A percentile compares a stretch with the other conserved stretches of the same genome.
These are phyloP conservation scores for Aethionema arabicum DNA, from an alignment of 345 rosid genomes.

Conservation along the genomic window DNA sequence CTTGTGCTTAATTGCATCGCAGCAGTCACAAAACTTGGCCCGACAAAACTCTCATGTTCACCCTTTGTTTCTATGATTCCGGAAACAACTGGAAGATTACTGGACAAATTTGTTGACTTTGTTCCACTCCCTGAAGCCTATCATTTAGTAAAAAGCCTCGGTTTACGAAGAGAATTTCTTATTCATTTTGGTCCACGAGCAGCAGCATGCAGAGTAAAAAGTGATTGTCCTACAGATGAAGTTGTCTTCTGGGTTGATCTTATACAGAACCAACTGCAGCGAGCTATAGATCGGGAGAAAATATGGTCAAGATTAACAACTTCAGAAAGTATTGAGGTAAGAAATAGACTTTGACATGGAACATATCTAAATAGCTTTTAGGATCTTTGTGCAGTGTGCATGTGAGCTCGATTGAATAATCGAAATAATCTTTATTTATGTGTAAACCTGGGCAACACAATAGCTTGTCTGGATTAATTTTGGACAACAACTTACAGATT, in stretches of 20 bases:
- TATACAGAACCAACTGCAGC: slow-evolving; percentile 78
- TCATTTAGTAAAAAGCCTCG: slow-evolving; percentile 63
- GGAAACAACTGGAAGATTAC: slow-evolving; percentile 74
- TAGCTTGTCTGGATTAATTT: slow-evolving; percentile 14
- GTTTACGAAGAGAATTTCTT: slow-evolving; percentile 84
- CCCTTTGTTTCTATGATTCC: slow-evolving; percentile 68
- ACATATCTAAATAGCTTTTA: slow-evolving; percentile 20
- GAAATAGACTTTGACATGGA: slow-evolving; percentile 22
- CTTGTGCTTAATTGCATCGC: slow-evolving; percentile 78
- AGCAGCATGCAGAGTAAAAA: slow-evolving; percentile 66
- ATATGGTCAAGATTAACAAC: slow-evolving; percentile 96
- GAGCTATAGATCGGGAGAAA: slow-evolving; percentile 88
- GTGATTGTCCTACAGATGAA: slow-evolving; percentile 68
- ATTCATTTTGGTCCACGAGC: slow-evolving; percentile 93
- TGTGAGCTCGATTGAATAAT: slow-evolving; percentile 1
- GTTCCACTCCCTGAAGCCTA: slow-evolving; percentile 73
- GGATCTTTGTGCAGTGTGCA: background rate
- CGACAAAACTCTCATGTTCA: slow-evolving; percentile 71
- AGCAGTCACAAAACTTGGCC: slow-evolving; percentile 85
- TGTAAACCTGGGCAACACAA: background rate
- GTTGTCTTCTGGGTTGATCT: slow-evolving; percentile 94
- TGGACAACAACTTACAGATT: slow-evolving; percentile 10
- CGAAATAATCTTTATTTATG: background rate
- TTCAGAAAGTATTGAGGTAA: slow-evolving; percentile 95
- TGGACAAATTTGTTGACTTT: slow-evolving; percentile 83